Evolutionary conservation across 306 rosid species (phyloP).

Genomic region (Oemleria cerasiformis): DNA sequence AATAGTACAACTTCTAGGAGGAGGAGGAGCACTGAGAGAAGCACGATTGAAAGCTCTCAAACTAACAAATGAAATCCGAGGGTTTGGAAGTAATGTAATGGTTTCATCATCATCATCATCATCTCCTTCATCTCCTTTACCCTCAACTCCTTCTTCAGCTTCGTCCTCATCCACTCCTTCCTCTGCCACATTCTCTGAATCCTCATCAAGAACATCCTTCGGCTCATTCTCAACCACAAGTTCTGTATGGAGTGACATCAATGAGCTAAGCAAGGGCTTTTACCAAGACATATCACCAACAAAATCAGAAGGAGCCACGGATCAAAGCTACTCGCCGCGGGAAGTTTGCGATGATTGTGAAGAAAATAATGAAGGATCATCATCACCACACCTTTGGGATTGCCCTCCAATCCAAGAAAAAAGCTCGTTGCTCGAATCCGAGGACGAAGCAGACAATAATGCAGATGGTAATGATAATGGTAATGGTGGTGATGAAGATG

Average conservation of each 20-base stretch:
- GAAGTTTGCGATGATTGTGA: slow-evolving; percentile 7
- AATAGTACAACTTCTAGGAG: slow-evolving; percentile 46
- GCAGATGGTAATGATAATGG: not conserved
- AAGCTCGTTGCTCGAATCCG: slow-evolving; percentile 34
- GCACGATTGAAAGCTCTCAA: slow-evolving; percentile 71
- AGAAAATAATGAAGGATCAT: slow-evolving; percentile 13
- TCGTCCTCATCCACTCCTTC: slow-evolving; percentile 29
- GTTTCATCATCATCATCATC: slow-evolving; percentile 16
- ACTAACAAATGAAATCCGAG: slow-evolving; percentile 73
- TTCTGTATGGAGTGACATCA: slow-evolving; percentile 27
- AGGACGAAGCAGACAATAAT: slow-evolving; percentile 16
- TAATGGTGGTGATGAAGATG: not conserved
- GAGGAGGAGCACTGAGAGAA: slow-evolving; percentile 38
- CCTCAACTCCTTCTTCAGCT: slow-evolving; percentile 28
- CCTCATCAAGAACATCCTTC: slow-evolving; percentile 40
- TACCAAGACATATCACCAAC: not conserved
- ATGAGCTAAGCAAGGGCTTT: slow-evolving; percentile 12
- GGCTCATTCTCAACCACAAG: slow-evolving; percentile 40
- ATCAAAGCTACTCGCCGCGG: slow-evolving; percentile 11
- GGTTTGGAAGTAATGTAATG: slow-evolving; percentile 48
- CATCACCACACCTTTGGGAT: slow-evolving; percentile 36
- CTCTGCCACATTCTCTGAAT: slow-evolving; percentile 24
- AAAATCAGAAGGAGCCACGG: not conserved
- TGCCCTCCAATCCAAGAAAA: slow-evolving; percentile 37
- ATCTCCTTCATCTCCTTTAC: slow-evolving; percentile 19